phyloP scores from a whole-genome alignment of 371 early-diverging fungal species.

The Actinomucor elegans region DNA sequence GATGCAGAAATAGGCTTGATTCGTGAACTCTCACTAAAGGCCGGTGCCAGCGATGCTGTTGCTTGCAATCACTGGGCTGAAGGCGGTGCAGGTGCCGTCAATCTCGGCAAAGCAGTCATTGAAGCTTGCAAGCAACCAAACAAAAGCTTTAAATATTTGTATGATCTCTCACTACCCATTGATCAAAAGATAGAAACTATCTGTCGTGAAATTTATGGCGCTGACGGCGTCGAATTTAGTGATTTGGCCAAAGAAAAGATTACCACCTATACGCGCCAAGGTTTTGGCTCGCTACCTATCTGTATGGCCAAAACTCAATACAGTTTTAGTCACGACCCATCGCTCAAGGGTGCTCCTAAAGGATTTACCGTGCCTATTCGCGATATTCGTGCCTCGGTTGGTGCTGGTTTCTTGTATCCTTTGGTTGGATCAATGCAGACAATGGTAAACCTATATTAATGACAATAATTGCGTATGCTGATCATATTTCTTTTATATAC shows the following conservation, averaged over 20 bases:
- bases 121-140: conserved; percentile 62
- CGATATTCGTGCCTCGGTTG: conserved; percentile 90
- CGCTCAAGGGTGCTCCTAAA: conserved; percentile 88
- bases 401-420: conserved; percentile 96
- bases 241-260: conserved; percentile 82
- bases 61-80: conserved; percentile 89
- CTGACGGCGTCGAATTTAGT: conserved; percentile 81
- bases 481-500: background rate
- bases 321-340: conserved; percentile 87
- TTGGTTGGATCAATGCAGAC: conserved; percentile 95
- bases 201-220: conserved; percentile 91
- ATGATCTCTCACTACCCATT: conserved; percentile 75
- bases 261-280: conserved; percentile 76
- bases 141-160: conserved; percentile 77
- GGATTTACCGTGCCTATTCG: conserved; percentile 92
- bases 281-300: conserved; percentile 83
- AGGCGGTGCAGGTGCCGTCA: conserved; percentile 89
- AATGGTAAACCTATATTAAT: conserved; percentile 46
- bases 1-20: conserved; percentile 84
- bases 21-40: conserved; percentile 63
- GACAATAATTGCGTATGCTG: background rate
- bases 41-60: conserved; percentile 90
- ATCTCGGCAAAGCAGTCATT: conserved; percentile 83
- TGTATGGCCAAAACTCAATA: conserved; percentile 98
- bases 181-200: conserved; percentile 88